These are phyloP conservation scores for Yamadazyma kitorensis DNA, from an alignment of 805 yeast genomes.

Conservation along the genomic window DNA sequence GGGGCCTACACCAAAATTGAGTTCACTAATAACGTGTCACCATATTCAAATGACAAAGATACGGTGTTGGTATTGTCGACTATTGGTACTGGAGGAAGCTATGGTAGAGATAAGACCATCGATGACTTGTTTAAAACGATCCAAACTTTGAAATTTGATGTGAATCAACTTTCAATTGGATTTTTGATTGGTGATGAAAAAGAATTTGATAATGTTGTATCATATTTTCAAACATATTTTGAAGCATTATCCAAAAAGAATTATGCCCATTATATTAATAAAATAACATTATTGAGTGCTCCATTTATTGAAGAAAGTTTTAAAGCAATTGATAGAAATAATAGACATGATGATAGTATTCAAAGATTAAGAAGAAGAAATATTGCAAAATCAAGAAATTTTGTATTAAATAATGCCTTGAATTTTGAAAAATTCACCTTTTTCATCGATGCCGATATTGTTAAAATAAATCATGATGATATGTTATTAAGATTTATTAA, in stretches of 20 bases:
- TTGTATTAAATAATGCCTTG: conserved; percentile 26
- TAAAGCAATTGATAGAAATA: conserved; percentile 16
- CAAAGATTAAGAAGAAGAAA: conserved; percentile 35
- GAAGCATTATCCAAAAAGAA: conserved; percentile 4
- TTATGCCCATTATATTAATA: conserved; percentile 8
- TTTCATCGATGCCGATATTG: conserved; percentile 37
- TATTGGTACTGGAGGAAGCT: conserved; percentile 29
- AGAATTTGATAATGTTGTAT: conserved; percentile 21
- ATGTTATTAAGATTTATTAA: conserved; percentile 24
- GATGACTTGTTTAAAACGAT: conserved; percentile 31
- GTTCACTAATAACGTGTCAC: conserved; percentile 7
- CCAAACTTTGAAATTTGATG: conserved; percentile 16
- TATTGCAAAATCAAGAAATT: conserved; percentile 38
- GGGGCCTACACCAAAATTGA: conserved; percentile 9
- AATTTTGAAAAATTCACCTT: conserved; percentile 29
- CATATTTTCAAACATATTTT: conserved; percentile 15
- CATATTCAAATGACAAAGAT: conserved; percentile 5
- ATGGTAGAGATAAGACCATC: conserved; percentile 33
- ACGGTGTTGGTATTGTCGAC: conserved; percentile 20
- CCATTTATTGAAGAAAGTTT: conserved; percentile 30
- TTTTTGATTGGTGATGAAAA: conserved; percentile 27
- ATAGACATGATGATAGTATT: conserved; percentile 24
- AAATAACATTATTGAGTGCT: conserved; percentile 29
- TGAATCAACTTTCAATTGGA: conserved; percentile 17
- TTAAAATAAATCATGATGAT: conserved; percentile 20